These are phyloP conservation scores for Lipomyces japonicus DNA, from an alignment of 805 yeast species.

Conservation along the genomic window DNA sequence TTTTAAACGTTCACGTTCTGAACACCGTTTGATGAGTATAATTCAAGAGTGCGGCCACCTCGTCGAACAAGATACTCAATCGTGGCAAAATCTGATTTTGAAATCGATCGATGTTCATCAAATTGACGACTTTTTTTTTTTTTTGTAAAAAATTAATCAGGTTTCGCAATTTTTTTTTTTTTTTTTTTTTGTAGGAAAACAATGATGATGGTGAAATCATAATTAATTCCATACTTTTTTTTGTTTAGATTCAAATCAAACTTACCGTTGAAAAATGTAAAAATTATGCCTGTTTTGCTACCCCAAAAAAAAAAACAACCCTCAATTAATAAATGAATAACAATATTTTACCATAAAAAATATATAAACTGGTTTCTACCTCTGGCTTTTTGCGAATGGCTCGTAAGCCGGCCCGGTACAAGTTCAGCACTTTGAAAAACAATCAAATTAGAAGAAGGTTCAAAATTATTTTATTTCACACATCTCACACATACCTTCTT, in stretches of 20 bases:
- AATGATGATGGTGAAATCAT: neutral
- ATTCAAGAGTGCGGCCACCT: conserved; percentile 68
- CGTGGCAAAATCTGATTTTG: conserved; percentile 77
- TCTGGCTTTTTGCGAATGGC: conserved; percentile 46
- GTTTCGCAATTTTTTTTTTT: neutral
- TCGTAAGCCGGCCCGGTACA: conserved; percentile 51
- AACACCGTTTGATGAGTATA: conserved; percentile 66
- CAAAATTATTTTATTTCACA: neutral
- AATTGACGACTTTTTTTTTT: conserved; percentile 65
- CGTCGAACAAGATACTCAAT: conserved; percentile 77
- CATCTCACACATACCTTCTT: conserved; percentile 39
- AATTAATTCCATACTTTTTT: neutral
- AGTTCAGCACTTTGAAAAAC: conserved; percentile 37
- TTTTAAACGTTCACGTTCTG: conserved; percentile 50
- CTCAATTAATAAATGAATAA: neutral
- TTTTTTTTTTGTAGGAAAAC: no score
- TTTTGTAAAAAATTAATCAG: neutral
- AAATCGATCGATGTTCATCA: conserved; percentile 49
- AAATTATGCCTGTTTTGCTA: conserved; percentile 45
- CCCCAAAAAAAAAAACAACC: neutral
- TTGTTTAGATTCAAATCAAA: neutral
- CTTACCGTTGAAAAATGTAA: conserved; percentile 44
- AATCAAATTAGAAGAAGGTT: no score
- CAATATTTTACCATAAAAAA: neutral
- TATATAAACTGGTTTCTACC: conserved; percentile 16